A percentile compares a stretch with the other conserved stretches of the same genome.
phyloP scores from a whole-genome alignment of 1,284 basidiomycete species.

The Pseudomicrostroma phylloplanum region DNA sequence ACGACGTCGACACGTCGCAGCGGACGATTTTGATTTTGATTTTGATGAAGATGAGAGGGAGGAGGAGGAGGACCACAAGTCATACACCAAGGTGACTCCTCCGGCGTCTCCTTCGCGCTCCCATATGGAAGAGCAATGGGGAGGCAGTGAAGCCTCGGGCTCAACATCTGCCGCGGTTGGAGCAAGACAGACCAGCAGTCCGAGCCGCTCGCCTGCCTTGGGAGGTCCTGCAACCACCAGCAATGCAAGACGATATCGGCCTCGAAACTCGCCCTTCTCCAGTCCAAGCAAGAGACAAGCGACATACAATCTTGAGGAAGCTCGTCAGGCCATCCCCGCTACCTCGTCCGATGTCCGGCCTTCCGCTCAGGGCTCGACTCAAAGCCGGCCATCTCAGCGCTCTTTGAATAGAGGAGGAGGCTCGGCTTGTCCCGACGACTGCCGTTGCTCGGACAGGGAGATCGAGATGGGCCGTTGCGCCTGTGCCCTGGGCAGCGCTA shows the following conservation, averaged over 20 bases:
- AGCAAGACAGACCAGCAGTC: too few species aligned
- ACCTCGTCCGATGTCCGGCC: background rate
- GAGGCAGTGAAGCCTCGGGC: too few species aligned
- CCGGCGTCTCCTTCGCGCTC: too few species aligned
- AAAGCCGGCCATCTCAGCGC: background rate
- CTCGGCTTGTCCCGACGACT: background rate
- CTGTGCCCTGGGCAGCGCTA: background rate
- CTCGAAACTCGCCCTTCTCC: background rate
- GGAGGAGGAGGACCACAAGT: too few species aligned
- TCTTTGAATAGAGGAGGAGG: background rate
- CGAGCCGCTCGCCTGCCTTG: too few species aligned
- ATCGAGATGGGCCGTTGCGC: background rate
- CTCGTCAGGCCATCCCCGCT: too few species aligned
- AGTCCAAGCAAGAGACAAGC: background rate
- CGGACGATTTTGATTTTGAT: too few species aligned
- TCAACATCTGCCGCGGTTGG: too few species aligned
- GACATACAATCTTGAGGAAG: background rate
- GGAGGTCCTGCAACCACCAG: background rate
- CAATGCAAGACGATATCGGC: background rate
- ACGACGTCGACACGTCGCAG: too few species aligned
- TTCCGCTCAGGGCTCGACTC: background rate
- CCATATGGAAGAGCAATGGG: too few species aligned
- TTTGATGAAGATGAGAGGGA: too few species aligned
- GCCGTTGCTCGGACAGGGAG: conserved; percentile 2
- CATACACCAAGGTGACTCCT: too few species aligned